Evolutionary conservation across 257 asterid species (phyloP), one percentile per base, ranked within the genome.

Genomic region (Scutellaria barbata): DNA sequence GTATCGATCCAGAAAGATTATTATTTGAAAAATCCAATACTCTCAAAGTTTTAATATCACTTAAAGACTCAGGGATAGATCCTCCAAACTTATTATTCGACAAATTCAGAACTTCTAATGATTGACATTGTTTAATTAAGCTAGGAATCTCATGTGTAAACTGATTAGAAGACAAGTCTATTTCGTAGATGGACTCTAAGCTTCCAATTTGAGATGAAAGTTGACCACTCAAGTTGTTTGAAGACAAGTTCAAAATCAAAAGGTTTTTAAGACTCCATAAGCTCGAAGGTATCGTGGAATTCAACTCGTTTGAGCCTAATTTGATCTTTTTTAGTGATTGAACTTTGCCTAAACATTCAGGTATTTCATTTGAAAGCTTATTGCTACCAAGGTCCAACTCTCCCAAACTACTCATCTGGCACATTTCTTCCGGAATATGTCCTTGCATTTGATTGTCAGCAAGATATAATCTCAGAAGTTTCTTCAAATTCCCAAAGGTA

Each of bases 291-390:
- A 81, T 30, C 10, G 53, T 57, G n/a, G 82, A 81, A 42, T 55
- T 66, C 9, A 81, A 47, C 10, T 43, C 25, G 72, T 76, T 80
- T 0, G 68, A 63, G n/a, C 63, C 63, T 50, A 80, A 76, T 53
- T 17, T 6, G 22, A 80, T 7, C 3, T 16, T 8, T 76, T 68
- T 55, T 12, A 80, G 20, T 16, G 79, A 64, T 53, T 35, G 0
- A 5, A 77, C 1, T 12, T 66, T 56, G 18, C 80, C 80, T 0
- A 81, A 70, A 53, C 85, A 81, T 69, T 74, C 58, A 0, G 80
- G 82, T 40, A 81, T 74, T 13, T 69, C 10, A 53, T 82, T 78
- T 14, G 45, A n/a, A 8, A 81, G 70, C 42, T 12, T 43, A 48
- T 81, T 81, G 16, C 11, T 54, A 51, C 46, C 25, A 4, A 77